These are phyloP conservation scores for Stemphylium beticola DNA, from an alignment of 2,329 filamentous ascomycete species.

Conservation along the genomic window DNA sequence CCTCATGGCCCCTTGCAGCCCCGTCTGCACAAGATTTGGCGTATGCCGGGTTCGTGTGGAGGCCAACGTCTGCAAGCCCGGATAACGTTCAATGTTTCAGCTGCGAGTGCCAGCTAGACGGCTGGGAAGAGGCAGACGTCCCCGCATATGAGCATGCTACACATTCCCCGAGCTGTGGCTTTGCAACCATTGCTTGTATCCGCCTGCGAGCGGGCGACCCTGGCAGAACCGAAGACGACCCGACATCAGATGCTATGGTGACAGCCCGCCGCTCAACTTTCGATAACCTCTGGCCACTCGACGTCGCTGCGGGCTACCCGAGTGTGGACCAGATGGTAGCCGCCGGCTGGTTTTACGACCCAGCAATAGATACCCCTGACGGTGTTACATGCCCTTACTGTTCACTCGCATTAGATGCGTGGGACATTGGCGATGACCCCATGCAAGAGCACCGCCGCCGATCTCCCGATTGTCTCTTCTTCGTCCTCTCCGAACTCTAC, in stretches of 20 bases:
- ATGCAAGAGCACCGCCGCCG: slow-evolving; percentile 86
- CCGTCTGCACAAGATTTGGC: slow-evolving; percentile 78
- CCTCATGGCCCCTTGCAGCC: slow-evolving; percentile 77
- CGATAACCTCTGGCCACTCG: slow-evolving; percentile 84
- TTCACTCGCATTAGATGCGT: slow-evolving; percentile 85
- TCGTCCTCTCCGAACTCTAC: slow-evolving; percentile 69
- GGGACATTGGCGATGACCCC: slow-evolving; percentile 92
- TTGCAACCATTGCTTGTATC: slow-evolving; percentile 71
- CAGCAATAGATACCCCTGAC: slow-evolving; percentile 81
- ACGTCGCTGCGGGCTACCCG: slow-evolving; percentile 52
- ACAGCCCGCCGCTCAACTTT: slow-evolving; percentile 85
- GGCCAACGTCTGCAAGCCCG: slow-evolving; percentile 73
- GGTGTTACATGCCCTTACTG: slow-evolving; percentile 93
- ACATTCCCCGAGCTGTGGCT: slow-evolving; percentile 82
- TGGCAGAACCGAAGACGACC: slow-evolving; percentile 73
- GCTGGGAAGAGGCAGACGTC: slow-evolving; percentile 88
- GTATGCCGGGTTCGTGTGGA: slow-evolving; percentile 88
- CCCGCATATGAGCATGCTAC: slow-evolving; percentile 84
- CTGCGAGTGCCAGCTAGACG: slow-evolving; percentile 82
- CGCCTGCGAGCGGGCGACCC: slow-evolving; percentile 66
- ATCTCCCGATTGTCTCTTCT: slow-evolving; percentile 82
- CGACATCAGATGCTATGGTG: slow-evolving; percentile 71
- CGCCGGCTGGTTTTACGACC: slow-evolving; percentile 93
- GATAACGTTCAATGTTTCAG: slow-evolving; percentile 93
- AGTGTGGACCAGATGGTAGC: slow-evolving; percentile 77